These are phyloP conservation scores for Aulographum hederae DNA, from an alignment of 2,329 filamentous ascomycete genomes.

Conservation along the genomic window DNA sequence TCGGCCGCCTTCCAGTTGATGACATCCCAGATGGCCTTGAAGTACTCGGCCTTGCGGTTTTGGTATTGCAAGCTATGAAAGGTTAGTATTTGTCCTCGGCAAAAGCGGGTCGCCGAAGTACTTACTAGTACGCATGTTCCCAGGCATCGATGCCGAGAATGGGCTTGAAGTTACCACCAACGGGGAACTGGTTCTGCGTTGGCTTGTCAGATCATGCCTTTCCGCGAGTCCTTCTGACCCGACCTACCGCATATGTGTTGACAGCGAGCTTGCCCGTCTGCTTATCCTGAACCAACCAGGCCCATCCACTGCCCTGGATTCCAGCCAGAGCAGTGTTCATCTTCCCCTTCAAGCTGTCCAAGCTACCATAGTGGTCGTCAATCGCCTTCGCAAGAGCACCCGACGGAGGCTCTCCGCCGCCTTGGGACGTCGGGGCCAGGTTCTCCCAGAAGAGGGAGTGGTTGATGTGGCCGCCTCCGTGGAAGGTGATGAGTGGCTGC, in stretches of 20 bases:
- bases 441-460: slow-evolving; percentile 55
- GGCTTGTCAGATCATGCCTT: neutral
- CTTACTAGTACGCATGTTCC: slow-evolving; percentile 85
- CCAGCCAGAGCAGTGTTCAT: slow-evolving; percentile 46
- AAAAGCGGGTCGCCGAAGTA: slow-evolving; percentile 7
- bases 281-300: slow-evolving; percentile 43
- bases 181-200: slow-evolving; percentile 76
- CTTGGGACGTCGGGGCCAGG: slow-evolving; percentile 46
- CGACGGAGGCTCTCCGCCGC: slow-evolving; percentile 44
- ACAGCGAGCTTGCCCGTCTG: slow-evolving; percentile 42
- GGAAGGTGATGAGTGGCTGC: slow-evolving; percentile 44
- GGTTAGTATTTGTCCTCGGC: slow-evolving; percentile 1
- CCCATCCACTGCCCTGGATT: slow-evolving; percentile 48
- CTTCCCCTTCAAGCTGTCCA: slow-evolving; percentile 41
- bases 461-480: slow-evolving; percentile 49
- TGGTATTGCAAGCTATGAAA: slow-evolving; percentile 59
- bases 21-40: slow-evolving; percentile 83
- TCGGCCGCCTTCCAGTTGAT: slow-evolving; percentile 89
- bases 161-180: slow-evolving; percentile 65
- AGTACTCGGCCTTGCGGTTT: slow-evolving; percentile 95
- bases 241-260: slow-evolving; percentile 45
- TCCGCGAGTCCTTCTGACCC: neutral
- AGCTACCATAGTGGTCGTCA: slow-evolving; percentile 37
- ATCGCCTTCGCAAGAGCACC: slow-evolving; percentile 39
- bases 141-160: slow-evolving; percentile 83